phyloP scores from a whole-genome alignment of 441 rosid genomes.

The Eugenia klotzschiana region DNA sequence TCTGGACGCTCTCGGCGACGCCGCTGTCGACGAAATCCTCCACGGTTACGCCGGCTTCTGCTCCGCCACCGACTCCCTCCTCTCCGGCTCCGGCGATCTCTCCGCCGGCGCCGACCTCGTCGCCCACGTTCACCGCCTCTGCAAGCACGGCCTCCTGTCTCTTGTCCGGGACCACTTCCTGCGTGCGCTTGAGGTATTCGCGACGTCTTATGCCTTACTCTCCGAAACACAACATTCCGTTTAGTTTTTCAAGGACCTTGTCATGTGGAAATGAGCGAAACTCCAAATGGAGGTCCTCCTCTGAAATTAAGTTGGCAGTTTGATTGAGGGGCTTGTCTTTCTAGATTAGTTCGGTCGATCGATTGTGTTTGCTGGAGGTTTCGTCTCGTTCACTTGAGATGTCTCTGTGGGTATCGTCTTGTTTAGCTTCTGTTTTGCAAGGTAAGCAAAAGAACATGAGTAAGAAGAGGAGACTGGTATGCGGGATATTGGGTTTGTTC shows the following conservation, averaged over 20 bases:
- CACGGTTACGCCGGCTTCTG: slow-evolving; percentile 47
- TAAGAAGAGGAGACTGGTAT: background rate
- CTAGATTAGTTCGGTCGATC: background rate
- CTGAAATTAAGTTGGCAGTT: background rate
- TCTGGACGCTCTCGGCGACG: slow-evolving; percentile 33
- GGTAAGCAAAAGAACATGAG: background rate
- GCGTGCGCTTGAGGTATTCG: slow-evolving; percentile 46
- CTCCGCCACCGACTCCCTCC: slow-evolving; percentile 38
- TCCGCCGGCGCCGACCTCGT: slow-evolving; percentile 30
- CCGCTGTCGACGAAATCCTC: slow-evolving; percentile 39
- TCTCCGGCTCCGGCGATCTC: slow-evolving; percentile 26
- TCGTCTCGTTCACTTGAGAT: background rate
- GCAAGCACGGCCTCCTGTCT: slow-evolving; percentile 57
- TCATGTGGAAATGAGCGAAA: background rate
- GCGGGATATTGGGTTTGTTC: background rate
- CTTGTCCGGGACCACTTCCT: slow-evolving; percentile 66
- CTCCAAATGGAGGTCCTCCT: background rate
- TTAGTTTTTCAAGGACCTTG: background rate
- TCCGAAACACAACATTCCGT: background rate
- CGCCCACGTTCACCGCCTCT: slow-evolving; percentile 40
- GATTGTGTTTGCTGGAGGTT: background rate
- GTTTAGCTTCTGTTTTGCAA: background rate
- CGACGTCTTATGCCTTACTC: background rate
- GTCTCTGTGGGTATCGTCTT: background rate
- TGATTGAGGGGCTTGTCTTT: background rate